Base-by-base conservation (phyloP, 345 rosid genomes). In the Euphorbia lathyris region DNA sequence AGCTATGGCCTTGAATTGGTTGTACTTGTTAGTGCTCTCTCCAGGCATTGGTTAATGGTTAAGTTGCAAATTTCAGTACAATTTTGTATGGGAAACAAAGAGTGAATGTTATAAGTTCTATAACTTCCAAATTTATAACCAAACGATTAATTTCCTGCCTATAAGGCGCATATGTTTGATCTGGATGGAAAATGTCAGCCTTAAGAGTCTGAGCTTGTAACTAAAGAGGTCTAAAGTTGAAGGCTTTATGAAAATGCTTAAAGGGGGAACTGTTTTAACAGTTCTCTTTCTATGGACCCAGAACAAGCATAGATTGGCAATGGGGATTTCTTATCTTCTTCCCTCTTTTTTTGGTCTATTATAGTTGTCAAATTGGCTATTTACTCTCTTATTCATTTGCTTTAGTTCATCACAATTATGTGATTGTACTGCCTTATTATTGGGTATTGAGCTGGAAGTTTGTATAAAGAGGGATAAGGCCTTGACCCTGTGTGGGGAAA, bases 401-500 rank as follows among this genome's bases (percentile, higher is more conserved):
- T 11, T 32, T 9, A 4, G 43, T 40, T 40, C 43, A 40, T 40
- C 11, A 22, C 7, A 23, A 14, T 34, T 1, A 19, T 51, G 59
- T 40, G 69, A 20, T 42, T 19, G 40, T 19, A 1, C 59, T 42
- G 22, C 25, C 20, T 48, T 20, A 13, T 8, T 3, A 13, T 9
- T 42, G 20, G 47, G 19, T 11, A 8, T 29, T 53, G 25, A 22
- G 36, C 20, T 8, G 20, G 26, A 58, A 9, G 5, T 66, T 61
- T 11, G 40, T 38, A 30, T 62, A 51, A 42, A 59, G 58, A n/a
- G 55, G 55, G 57, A 29, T 60, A 13, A 45, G 57, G 71, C 65
- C 51, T 71, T 67, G 58, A 34, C 47, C 67, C 68, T 36, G 20
- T 74, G 63, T 66, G 53, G 56, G 62, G 43, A 66, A 19, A 69